Evolutionary conservation across 2,329 filamentous ascomycete species (phyloP), one percentile per base, ranked within the genome.

Genomic region (Ambrosiella xylebori): DNA sequence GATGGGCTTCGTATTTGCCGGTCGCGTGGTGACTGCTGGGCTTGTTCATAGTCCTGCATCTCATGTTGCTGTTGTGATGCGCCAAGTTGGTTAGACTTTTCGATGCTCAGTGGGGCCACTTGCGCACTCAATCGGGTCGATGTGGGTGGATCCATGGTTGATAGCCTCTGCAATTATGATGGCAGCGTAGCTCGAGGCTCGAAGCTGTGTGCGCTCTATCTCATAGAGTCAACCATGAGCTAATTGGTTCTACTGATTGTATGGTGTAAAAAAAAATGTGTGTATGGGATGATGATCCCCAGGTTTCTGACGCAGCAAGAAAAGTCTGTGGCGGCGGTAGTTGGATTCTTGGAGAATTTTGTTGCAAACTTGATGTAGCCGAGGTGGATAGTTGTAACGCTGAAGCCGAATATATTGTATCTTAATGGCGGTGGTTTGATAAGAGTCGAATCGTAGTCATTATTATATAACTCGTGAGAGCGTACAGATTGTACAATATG

Each of bases 61-160:
- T 54, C 19, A 12, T 58, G 11, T 12, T 51, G 57, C 39, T 45
- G 44, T 54, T 54, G 57, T 40, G 47, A 56, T 37, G 38, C 44
- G 19, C 40, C 53, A n/a, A 51, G 40, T 12, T 57, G 17, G 11
- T 54, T 57, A 15, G 44, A 65, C 66, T 78, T 80, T 53, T 74
- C 69, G 61, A 81, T 74, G 55, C 74, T 66, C 61, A 83, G 71
- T 59, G 80, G 79, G 66, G 80, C 79, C 70, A 82, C 78, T 66
- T 79, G 76, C 57, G 80, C 73, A 72, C 78, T 82, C 67, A 77
- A 73, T 69, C 78, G 74, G 68, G 73, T 70, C 59, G 72, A 66
- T 64, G 74, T 69, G 64, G 73, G 54, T 45, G 55, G 36, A 27
- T 55, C 45, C 57, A 59, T 55, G 6, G 40, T 47, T n/a, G 35